Conservation (phyloP, 768 basidiomycete genomes). For the Russula foetens region DNA sequence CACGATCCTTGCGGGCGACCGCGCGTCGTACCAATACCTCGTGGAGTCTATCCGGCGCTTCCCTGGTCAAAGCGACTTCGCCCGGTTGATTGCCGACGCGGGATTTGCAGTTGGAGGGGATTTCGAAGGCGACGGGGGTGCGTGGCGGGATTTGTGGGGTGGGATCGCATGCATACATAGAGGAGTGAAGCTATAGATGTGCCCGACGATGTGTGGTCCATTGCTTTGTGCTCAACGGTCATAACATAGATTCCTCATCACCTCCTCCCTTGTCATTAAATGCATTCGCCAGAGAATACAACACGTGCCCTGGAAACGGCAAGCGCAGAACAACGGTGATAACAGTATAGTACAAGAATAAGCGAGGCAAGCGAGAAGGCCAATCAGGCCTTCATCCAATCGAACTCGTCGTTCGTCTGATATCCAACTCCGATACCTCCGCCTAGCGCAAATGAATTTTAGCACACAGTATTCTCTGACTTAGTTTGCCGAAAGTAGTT, state of each 20-base stretch:
- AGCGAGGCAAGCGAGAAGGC: background rate
- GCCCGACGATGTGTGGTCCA: background rate
- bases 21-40: conserved; percentile 93
- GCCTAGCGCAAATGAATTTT: no score
- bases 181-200: conserved; percentile 62
- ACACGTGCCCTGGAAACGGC: background rate
- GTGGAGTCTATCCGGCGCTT: conserved; percentile 96
- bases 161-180: conserved; percentile 83
- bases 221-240: background rate
- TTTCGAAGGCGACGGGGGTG: conserved; percentile 63
- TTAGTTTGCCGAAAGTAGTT: no score
- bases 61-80: conserved; percentile 82
- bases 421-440: no score
- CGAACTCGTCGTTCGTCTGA: no score
- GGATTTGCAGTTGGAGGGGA: conserved; percentile 65
- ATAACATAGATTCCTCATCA: background rate
- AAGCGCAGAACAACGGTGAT: no score
- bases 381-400: no score
- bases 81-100: conserved; percentile 79
- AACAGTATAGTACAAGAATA: background rate
- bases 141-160: conserved; percentile 81
- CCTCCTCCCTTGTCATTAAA: background rate
- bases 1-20: conserved; percentile 93
- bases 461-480: no score
- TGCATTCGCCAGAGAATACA: background rate